Evolutionary conservation across 2,329 filamentous ascomycete species (phyloP).

Genomic region (Pestalotiopsis sp.): DNA sequence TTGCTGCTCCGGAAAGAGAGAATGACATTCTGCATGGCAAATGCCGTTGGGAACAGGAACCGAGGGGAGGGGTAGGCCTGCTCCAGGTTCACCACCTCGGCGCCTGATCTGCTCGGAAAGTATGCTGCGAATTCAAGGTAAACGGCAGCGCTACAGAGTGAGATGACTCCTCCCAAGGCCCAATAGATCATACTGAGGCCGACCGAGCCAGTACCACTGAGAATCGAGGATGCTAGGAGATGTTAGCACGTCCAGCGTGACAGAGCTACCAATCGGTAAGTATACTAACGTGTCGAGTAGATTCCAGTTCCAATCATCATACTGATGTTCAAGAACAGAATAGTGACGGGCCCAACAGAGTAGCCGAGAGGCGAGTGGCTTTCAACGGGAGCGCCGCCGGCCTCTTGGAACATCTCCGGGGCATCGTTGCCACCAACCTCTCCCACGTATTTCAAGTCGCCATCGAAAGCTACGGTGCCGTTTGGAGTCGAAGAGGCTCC

Average conservation of each 20-base stretch:
- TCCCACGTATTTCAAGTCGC: constrained; percentile 1
- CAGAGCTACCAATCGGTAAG: background rate
- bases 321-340: constrained; percentile 63
- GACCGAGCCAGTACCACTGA: constrained; percentile 62
- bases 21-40: constrained; percentile 64
- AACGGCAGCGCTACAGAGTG: constrained; percentile 55
- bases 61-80: constrained; percentile 67
- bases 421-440: constrained; percentile 48
- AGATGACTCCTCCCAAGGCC: constrained; percentile 63
- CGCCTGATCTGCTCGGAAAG: constrained; percentile 68
- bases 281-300: constrained; percentile 62
- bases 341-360: constrained; percentile 55
- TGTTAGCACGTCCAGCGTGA: constrained; percentile 11
- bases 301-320: constrained; percentile 67
- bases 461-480: background rate
- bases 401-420: constrained; percentile 59
- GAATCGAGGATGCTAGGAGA: constrained; percentile 42
- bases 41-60: constrained; percentile 66
- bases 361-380: constrained; percentile 61
- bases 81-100: constrained; percentile 70
- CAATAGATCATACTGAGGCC: constrained; percentile 67
- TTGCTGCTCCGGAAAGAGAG: constrained; percentile 70
- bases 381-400: constrained; percentile 64
- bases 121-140: constrained; percentile 68
- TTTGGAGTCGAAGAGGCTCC: background rate